These are phyloP conservation scores for Paulownia fortunei DNA, from an alignment of 257 asterid genomes.

Conservation along the genomic window DNA sequence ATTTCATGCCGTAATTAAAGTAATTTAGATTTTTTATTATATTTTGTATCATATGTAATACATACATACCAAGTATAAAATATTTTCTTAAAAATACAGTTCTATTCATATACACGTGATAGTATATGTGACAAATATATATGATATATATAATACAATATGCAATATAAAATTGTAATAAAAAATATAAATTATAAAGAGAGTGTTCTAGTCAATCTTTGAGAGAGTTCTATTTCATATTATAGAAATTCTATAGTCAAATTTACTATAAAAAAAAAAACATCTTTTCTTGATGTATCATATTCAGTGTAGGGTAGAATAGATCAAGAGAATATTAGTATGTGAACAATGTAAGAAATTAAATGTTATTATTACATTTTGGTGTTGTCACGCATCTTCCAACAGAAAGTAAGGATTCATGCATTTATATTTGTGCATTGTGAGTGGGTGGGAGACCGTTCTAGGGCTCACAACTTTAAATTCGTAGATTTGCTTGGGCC, in stretches of 20 bases:
- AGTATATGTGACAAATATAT: no score
- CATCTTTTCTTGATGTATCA: background rate
- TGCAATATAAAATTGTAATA: no score
- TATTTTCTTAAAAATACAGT: no score
- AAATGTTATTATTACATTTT: background rate
- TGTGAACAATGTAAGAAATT: background rate
- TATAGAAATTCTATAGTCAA: background rate
- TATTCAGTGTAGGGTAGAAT: background rate
- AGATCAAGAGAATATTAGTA: background rate
- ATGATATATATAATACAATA: no score
- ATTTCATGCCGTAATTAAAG: no score
- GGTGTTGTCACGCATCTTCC: background rate
- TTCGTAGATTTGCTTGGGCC: conserved; percentile 16
- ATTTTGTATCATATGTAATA: no score
- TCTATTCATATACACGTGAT: no score
- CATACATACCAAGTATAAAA: no score
- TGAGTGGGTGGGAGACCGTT: conserved; percentile 30
- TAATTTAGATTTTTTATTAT: no score
- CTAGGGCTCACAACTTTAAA: background rate
- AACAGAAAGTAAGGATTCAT: background rate
- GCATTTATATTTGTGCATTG: conserved; percentile 6
- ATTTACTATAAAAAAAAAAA: background rate
- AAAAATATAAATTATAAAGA: no score
- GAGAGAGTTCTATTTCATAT: background rate
- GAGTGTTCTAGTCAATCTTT: no score